These are phyloP conservation scores for Cordyceps pruinosa DNA, from an alignment of 2,329 filamentous ascomycete genomes.

Conservation along the genomic window DNA sequence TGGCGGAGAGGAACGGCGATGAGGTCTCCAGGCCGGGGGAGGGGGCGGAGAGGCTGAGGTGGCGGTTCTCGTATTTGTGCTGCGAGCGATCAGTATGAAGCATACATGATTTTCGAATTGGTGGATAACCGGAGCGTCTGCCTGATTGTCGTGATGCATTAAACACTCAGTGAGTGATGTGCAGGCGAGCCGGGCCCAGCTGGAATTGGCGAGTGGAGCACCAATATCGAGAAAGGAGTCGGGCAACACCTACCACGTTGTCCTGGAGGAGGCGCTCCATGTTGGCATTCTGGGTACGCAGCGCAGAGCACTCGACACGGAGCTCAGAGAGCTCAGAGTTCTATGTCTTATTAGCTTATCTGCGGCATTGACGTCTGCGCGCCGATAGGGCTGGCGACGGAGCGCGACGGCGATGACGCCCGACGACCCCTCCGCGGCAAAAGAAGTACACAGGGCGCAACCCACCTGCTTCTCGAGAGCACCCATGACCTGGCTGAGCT, in stretches of 20 bases:
- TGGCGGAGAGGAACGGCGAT: conserved; percentile 13
- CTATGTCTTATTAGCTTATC: conserved; percentile 10
- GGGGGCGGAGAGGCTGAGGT: background rate
- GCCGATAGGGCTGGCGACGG: background rate
- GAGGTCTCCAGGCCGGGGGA: conserved; percentile 10
- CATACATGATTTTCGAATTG: too few species aligned
- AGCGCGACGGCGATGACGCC: background rate
- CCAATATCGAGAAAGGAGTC: conserved; percentile 1
- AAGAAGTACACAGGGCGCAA: conserved; percentile 2
- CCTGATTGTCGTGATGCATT: background rate
- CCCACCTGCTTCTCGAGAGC: conserved; percentile 15
- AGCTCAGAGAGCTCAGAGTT: conserved; percentile 20
- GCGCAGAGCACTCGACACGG: conserved; percentile 19
- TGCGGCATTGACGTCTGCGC: background rate
- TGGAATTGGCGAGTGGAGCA: background rate
- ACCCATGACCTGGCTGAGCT: conserved; percentile 13
- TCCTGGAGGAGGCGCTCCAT: conserved; percentile 20
- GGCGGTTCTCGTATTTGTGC: conserved; percentile 8
- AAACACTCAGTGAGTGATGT: background rate
- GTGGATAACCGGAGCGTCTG: background rate
- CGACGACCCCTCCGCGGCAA: background rate
- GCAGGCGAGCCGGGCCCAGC: background rate
- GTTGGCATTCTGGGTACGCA: conserved; percentile 19
- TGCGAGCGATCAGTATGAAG: background rate
- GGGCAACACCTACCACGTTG: conserved; percentile 15